Conservation (phyloP, 208 protist species). For the Trypanosoma theileri region DNA sequence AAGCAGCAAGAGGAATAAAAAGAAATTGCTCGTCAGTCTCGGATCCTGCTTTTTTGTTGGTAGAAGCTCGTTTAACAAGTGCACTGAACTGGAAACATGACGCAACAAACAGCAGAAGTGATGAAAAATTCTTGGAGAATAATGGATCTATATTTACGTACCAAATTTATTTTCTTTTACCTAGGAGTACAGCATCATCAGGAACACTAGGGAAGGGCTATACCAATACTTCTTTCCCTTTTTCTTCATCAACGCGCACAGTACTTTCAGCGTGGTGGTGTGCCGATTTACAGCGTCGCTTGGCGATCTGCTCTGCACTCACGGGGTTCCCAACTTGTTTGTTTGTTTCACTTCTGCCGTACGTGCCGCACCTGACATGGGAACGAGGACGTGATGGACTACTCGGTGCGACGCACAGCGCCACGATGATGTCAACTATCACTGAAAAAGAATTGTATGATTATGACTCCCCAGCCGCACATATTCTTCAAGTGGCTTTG, state of each 20-base stretch:
- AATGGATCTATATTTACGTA: conserved; percentile 17
- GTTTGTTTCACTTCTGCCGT: conserved; percentile 42
- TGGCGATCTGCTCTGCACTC: conserved; percentile 51
- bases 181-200: not conserved
- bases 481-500: conserved; percentile 35
- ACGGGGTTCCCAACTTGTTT: conserved; percentile 19
- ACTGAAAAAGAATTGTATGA: not conserved
- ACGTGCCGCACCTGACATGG: conserved; percentile 55
- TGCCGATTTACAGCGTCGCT: conserved; percentile 46
- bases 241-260: not conserved
- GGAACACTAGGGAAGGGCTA: not conserved
- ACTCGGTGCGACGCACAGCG: conserved; percentile 47
- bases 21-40: not conserved
- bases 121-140: not conserved
- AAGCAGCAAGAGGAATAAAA: no score
- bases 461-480: not conserved
- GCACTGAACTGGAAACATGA: conserved; percentile 15
- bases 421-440: conserved; percentile 17
- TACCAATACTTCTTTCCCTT: not conserved
- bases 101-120: not conserved
- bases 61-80: conserved; percentile 21
- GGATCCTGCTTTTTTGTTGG: not conserved
- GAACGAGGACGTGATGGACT: conserved; percentile 50
- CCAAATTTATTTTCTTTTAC: conserved; percentile 20
- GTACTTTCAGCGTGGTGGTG: conserved; percentile 53